Evolutionary conservation across 176 grass and related monocot species (phyloP), one percentile per base, ranked within the genome.

Genomic region (Thinopyrum elongatum): DNA sequence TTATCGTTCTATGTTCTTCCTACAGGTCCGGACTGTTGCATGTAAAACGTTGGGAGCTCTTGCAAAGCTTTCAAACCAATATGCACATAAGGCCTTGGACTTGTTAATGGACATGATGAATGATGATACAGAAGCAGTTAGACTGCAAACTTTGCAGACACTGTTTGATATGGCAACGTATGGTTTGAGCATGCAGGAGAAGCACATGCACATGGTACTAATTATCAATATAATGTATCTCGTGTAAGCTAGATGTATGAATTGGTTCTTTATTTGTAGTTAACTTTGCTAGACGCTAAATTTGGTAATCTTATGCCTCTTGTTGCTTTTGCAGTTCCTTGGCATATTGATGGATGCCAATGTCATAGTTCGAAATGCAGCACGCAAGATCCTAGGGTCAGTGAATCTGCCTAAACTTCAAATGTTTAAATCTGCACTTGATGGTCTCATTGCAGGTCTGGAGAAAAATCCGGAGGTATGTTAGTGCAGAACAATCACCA

Each of bases 91-190:
- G 53, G 85, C 96, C 31, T 85, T 90, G 84, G 91, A 95, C 33
- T 86, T 95, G 47, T 92, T 98, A 86, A 95, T 98, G 96, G 96
- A 92, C 68, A 84, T 95, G 91, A 85, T 94, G 86, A 98, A 98
- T 84, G 96, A 98, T 89, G 93, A 98, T 86, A 76, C 73, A 31
- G 90, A 95, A 91, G 44, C 46, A 73, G 93, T 95, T 86, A 91
- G 83, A 64, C 49, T 94, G 64, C 88, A 95, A 80, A 83, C 93
- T 89, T 87, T 98, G 85, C 44, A 92, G 76, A 87, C 93, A 81
- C 47, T 98, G 39, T 87, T 80, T 78, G 42, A 81, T 65, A 94
- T 98, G 86, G 91, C 93, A 83, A 87, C 85, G 83, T 86, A 83
- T 84, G 84, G 90, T 90, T 89, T 98, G 81, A 92, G 62, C 73